These are phyloP conservation scores for Fraxinus anomala DNA, from an alignment of 257 asterid species.

Conservation along the genomic window DNA sequence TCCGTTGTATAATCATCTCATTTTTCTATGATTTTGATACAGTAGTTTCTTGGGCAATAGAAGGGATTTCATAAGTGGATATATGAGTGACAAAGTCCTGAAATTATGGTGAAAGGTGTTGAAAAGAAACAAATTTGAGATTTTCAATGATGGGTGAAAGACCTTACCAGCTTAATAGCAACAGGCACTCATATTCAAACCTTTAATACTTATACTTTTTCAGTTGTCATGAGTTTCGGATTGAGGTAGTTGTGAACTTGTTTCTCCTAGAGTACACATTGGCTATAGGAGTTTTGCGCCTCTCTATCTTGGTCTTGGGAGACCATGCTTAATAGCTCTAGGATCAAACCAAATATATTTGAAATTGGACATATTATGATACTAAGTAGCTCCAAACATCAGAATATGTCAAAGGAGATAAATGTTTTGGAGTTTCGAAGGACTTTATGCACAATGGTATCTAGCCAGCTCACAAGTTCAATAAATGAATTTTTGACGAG, in stretches of 20 bases:
- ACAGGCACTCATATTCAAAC: not conserved
- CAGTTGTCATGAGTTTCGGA: not conserved
- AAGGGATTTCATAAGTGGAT: not conserved
- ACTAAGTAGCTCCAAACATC: not conserved
- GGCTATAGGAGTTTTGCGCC: not conserved
- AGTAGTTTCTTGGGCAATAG: not conserved
- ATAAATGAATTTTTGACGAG: not conserved
- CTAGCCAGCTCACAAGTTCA: not conserved
- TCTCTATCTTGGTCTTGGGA: not conserved
- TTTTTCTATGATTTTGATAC: too few species aligned
- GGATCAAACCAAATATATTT: not conserved
- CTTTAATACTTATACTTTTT: not conserved
- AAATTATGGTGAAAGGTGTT: not conserved
- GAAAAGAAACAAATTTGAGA: not conserved
- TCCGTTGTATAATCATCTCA: not conserved
- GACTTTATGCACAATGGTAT: too few species aligned
- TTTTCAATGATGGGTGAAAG: too few species aligned
- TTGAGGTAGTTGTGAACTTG: not conserved
- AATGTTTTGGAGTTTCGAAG: too few species aligned
- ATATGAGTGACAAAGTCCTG: not conserved
- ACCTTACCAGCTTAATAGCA: not conserved
- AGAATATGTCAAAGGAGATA: not conserved
- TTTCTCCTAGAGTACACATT: not conserved
- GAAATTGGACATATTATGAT: too few species aligned
- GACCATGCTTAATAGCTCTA: not conserved